Conservation (phyloP, 352 stramenopile genomes). For the Salisapilia sapeloensis region DNA sequence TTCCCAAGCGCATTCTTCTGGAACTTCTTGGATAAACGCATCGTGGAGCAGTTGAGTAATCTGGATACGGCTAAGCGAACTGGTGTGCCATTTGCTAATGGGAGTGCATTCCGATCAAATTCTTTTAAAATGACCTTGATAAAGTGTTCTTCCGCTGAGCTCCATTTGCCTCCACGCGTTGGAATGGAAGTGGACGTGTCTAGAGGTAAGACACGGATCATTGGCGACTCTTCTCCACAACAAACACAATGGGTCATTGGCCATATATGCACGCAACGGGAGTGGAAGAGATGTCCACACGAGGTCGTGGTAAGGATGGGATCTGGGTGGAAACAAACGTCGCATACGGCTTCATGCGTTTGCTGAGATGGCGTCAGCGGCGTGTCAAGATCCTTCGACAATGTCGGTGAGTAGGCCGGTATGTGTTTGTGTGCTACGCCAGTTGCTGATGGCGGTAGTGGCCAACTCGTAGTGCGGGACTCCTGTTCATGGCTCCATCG, state of each 20-base stretch:
- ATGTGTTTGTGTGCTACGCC: too few relatives aligned
- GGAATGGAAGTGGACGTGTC: slow-evolving; percentile 61
- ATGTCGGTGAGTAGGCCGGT: too few relatives aligned
- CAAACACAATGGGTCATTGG: slow-evolving; percentile 41
- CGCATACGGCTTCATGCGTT: slow-evolving; percentile 27
- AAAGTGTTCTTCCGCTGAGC: slow-evolving; percentile 67
- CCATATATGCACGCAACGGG: slow-evolving; percentile 67
- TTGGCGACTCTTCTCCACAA: slow-evolving; percentile 31
- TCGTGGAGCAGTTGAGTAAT: slow-evolving; percentile 81
- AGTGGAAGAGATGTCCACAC: slow-evolving; percentile 79
- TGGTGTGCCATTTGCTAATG: slow-evolving; percentile 65
- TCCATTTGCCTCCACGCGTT: slow-evolving; percentile 72
- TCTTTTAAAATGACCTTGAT: slow-evolving; percentile 69
- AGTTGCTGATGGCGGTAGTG: too few relatives aligned
- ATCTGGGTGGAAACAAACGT: slow-evolving; percentile 65
- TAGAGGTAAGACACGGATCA: slow-evolving; percentile 44
- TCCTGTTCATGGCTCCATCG: too few relatives aligned
- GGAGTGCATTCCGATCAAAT: slow-evolving; percentile 59
- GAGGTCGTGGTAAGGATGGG: slow-evolving; percentile 46
- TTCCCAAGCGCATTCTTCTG: slow-evolving; percentile 80
- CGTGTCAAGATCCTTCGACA: too few relatives aligned
- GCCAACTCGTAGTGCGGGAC: too few relatives aligned
- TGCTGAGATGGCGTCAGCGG: too few relatives aligned
- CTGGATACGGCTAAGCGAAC: slow-evolving; percentile 70
- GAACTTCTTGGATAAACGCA: slow-evolving; percentile 81